phyloP scores from a whole-genome alignment of 495 filamentous ascomycete species.

The Hypoxylon fuscum region DNA sequence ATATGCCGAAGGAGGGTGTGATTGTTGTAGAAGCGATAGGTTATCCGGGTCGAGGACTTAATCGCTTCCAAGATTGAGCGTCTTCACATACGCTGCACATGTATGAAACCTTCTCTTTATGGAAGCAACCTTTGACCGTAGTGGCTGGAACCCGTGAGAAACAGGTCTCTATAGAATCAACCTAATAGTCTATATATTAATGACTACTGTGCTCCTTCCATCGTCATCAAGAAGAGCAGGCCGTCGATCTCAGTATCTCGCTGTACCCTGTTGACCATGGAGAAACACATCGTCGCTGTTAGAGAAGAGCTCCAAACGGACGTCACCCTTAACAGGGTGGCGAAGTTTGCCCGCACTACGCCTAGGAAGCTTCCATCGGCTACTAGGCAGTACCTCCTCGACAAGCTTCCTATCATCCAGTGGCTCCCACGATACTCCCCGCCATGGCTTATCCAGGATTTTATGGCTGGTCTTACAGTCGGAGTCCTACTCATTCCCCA shows the following conservation, averaged over 20 bases:
- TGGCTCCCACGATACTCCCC: conserved; percentile 60
- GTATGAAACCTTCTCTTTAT: conserved; percentile 40
- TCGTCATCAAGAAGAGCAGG: background rate
- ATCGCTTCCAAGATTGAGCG: conserved; percentile 14
- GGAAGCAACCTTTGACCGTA: conserved; percentile 16
- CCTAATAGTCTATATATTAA: conserved; percentile 29
- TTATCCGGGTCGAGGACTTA: conserved; percentile 16
- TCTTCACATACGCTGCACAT: conserved; percentile 1
- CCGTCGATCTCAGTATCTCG: background rate
- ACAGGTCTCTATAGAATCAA: conserved; percentile 22
- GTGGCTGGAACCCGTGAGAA: background rate
- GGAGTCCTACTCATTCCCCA: conserved; percentile 63
- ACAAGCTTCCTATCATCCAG: conserved; percentile 62
- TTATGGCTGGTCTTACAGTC: conserved; percentile 60
- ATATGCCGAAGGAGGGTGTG: conserved; percentile 40
- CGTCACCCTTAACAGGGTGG: conserved; percentile 48
- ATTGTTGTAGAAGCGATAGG: conserved; percentile 29
- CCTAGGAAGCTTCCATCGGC: conserved; percentile 49
- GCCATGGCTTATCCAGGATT: conserved; percentile 59
- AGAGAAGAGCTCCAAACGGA: conserved; percentile 48
- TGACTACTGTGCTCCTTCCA: conserved; percentile 16
- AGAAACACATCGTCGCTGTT: conserved; percentile 18
- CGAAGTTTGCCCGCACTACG: conserved; percentile 39
- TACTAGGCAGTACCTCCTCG: conserved; percentile 54
- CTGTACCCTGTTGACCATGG: conserved; percentile 14